Conservation (phyloP, 495 filamentous ascomycete species). For the Xylaria flabelliformis region DNA sequence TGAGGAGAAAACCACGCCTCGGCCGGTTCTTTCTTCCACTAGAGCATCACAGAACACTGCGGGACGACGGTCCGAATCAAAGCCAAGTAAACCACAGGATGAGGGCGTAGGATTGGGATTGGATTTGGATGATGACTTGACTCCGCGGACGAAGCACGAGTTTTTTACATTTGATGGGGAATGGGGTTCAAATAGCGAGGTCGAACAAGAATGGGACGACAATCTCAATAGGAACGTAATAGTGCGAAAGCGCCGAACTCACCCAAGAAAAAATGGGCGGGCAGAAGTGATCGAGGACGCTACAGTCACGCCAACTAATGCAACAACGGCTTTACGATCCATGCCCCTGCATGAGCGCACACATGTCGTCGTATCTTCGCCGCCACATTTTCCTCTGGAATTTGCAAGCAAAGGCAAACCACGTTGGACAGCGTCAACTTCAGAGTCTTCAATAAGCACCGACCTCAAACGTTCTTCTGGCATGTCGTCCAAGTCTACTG, state of each 20-base stretch:
- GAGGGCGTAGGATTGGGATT: conserved; percentile 60
- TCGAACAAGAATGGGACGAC: conserved; percentile 61
- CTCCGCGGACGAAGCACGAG: conserved; percentile 46
- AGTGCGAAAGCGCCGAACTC: conserved; percentile 56
- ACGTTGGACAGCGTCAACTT: conserved; percentile 42
- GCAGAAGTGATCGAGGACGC: conserved; percentile 55
- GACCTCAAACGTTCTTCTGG: conserved; percentile 63
- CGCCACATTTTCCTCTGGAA: conserved; percentile 34
- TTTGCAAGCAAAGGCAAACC: conserved; percentile 35
- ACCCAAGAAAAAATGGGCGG: conserved; percentile 37
- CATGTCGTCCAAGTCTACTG: conserved; percentile 63
- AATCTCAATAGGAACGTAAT: conserved; percentile 64
- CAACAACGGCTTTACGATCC: conserved; percentile 54
- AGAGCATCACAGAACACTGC: conserved; percentile 51
- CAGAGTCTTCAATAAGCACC: conserved; percentile 52
- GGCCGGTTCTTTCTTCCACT: conserved; percentile 52
- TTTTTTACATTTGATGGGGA: conserved; percentile 58
- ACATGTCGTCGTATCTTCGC: conserved; percentile 48
- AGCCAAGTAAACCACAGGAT: conserved; percentile 42
- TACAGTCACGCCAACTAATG: conserved; percentile 55
- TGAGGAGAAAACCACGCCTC: conserved; percentile 59
- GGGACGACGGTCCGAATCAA: conserved; percentile 35
- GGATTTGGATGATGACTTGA: conserved; percentile 49
- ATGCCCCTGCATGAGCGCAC: conserved; percentile 56
- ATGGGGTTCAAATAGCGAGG: conserved; percentile 51